phyloP scores from a whole-genome alignment of 352 stramenopile species.

The Phytophthora fragariaefolia region DNA sequence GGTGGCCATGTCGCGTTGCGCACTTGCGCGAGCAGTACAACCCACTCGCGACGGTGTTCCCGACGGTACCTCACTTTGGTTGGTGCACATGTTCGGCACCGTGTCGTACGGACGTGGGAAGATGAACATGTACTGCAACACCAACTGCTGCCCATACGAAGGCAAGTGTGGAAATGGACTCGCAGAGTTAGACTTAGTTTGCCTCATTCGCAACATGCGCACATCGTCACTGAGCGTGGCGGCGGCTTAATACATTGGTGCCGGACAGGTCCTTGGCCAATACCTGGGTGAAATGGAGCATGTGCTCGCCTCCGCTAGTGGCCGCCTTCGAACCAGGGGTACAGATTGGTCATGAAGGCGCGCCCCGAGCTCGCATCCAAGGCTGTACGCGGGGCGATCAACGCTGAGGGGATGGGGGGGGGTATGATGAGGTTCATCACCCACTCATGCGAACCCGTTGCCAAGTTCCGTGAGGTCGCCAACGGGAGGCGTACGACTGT shows the following conservation, averaged over 20 bases:
- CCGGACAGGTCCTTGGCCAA: slow-evolving; percentile 7
- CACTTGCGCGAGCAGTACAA: slow-evolving; percentile 12
- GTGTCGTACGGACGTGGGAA: neutral
- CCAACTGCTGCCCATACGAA: slow-evolving; percentile 10
- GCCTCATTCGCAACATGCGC: neutral
- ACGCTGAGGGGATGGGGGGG: slow-evolving; percentile 5
- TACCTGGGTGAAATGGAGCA: slow-evolving; percentile 15
- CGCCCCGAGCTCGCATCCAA: neutral
- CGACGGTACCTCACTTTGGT: neutral
- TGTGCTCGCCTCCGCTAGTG: neutral
- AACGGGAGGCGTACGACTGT: slow-evolving; percentile 14
- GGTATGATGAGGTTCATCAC: slow-evolving; percentile 11
- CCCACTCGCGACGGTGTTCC: slow-evolving; percentile 3
- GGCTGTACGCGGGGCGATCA: slow-evolving; percentile 2
- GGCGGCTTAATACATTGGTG: slow-evolving; percentile 1
- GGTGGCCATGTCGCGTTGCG: neutral
- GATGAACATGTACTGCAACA: slow-evolving; percentile 13
- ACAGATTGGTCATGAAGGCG: slow-evolving; percentile 1
- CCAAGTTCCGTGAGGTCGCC: slow-evolving; percentile 8
- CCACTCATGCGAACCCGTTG: slow-evolving; percentile 3
- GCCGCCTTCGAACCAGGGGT: neutral
- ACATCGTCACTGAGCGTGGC: neutral
- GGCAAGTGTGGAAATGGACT: slow-evolving; percentile 16
- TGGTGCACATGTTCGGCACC: neutral
- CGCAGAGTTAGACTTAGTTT: neutral